Evolutionary conservation across 1,139 yeast genomes (phyloP), one percentile per base, ranked within the genome.

Genomic region (Geotrichum siamense): DNA sequence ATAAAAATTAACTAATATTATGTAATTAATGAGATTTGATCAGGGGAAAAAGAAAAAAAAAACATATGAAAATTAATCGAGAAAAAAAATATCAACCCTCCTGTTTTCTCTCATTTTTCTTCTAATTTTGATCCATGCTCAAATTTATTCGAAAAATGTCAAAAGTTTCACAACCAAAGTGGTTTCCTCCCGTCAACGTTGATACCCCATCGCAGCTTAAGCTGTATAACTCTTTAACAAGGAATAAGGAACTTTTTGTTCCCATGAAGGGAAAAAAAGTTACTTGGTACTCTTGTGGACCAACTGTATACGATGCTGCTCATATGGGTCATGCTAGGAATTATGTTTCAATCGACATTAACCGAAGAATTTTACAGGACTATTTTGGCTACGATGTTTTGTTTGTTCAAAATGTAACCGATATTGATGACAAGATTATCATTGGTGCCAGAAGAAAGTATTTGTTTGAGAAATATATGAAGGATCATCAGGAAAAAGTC

Each of bases 261-360:
- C 91, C 97, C 2, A 64, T 71, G 47, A 67, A 70, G 40, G 62
- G 64, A 3, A 75, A 77, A 49, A 77, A 75, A 49, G 81, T 91
- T 42, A 75, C 89, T 2, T 91, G 99, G 99, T 91, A 91, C 67
- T 84, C 89, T 46, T 91, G 99, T 72, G 99, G 99, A 4, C 98
- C 98, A 10, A 91, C 99, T 0, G 97, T 91, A n/a, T 91, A 91
- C 59, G 96, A 91, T 63, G 80, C 93, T 36, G 78, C 93, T 43
- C 99, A 91, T 61, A 86, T 91, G 96, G 99, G 99, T n/a, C 99
- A 93, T 65, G 98, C 98, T 17, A 73, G 98, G 64, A 91, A 91
- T 67, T 93, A 91, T 61, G 97, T 91, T 41, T 78, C 96, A 8
- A 84, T 86, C 44, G 98, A 93, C 63, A 86, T 91, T 60, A 83